Evolutionary conservation across 164 flowering plant genomes (phyloP), one percentile per base, ranked within the genome.

Genomic region (Macadamia integrifolia): DNA sequence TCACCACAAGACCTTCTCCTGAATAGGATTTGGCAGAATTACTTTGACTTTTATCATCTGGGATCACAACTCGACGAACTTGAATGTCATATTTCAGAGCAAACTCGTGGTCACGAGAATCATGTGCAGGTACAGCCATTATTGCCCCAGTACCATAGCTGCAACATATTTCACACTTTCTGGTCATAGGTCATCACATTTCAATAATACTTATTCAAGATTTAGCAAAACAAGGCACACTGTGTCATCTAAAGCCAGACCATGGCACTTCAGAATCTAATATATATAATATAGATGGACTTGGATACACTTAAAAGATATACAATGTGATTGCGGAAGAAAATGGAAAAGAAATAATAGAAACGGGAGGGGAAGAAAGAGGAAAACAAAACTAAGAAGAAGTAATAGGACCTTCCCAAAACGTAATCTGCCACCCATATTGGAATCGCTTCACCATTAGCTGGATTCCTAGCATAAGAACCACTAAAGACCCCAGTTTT

Each of bases 391-490:
- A 46, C 68, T 6, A 17, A 59, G 1, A 61, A 43, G 1, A 61
- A 43, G 55, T 32, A 14, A 23, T 15, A 58, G 43, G 61, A 93
- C 98, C 97, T 94, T 69, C 95, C 97, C 74, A 94, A 77, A 60
- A 94, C 97, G 84, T 94, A 94, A 77, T 94, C 98, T 48, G 97
- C 98, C 48, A 94, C 86, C 98, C 98, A 94, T 78, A 94, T 90
- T 15, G 98, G 97, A 65, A 91, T 87, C 1, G 89, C 77, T 73
- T 86, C 88, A n/a, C 90, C 89, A 78, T 78, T 90, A 14, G 86
- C 93, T 61, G 97, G 97, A 81, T 94, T 94, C 77, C 77, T 85
- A 31, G 96, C 93, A 84, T 84, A 94, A 62, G 88, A 73, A 61
- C 98, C 97, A 78, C 75, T 89, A 65, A 94, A 94, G 30, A 94